These are phyloP conservation scores for Chaetomidium leptoderma DNA, from an alignment of 495 filamentous ascomycete genomes.

Conservation along the genomic window DNA sequence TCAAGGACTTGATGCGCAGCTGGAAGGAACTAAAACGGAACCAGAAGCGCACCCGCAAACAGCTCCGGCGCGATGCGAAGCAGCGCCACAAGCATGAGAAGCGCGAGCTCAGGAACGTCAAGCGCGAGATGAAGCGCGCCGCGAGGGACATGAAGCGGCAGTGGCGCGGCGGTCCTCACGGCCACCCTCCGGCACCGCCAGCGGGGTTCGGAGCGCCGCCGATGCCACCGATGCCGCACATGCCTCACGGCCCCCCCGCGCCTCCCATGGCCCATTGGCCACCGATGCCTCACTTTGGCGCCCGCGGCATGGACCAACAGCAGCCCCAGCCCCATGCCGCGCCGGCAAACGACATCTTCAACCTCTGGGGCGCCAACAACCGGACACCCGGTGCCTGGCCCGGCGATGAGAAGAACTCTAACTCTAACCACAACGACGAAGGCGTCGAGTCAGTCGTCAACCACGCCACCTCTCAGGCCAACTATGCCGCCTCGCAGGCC, in stretches of 20 bases:
- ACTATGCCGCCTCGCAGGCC: constrained; percentile 19
- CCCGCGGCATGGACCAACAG: background rate
- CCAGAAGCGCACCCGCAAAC: constrained; percentile 31
- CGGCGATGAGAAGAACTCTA: background rate
- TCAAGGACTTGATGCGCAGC: constrained; percentile 34
- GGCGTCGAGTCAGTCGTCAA: background rate
- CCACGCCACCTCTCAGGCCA: too few relatives aligned
- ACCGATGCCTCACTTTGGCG: background rate
- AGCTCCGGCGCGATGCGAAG: constrained; percentile 28
- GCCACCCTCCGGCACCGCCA: background rate
- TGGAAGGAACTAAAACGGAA: constrained; percentile 42
- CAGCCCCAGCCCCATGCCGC: constrained; percentile 1
- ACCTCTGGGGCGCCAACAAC: constrained; percentile 8
- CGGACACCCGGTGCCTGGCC: constrained; percentile 28
- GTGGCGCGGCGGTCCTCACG: background rate
- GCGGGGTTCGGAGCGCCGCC: background rate
- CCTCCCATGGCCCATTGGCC: background rate
- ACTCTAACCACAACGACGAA: constrained; percentile 3
- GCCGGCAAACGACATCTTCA: too few relatives aligned
- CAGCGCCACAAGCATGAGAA: constrained; percentile 23
- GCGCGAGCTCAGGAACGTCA: constrained; percentile 25
- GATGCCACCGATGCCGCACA: background rate
- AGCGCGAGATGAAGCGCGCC: constrained; percentile 21
- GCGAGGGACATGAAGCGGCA: constrained; percentile 23
- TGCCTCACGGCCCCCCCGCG: background rate